Percentiles rank a stretch among this genome's conserved stretches.
phyloP scores from a whole-genome alignment of 108 stramenopile genomes.

The Nitzschia palea region DNA sequence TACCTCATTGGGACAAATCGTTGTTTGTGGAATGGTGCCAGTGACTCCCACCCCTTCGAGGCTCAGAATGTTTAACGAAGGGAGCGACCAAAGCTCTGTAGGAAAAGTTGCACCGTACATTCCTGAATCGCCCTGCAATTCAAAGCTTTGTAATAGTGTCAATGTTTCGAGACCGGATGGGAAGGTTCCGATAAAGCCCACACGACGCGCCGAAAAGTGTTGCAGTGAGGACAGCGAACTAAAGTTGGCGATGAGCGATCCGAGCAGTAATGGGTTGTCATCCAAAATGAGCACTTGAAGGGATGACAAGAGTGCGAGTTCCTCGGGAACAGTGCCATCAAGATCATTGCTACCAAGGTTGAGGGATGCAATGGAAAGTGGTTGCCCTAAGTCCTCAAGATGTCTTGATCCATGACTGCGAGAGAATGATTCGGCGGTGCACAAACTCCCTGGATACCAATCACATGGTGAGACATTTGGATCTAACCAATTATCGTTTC shows the following conservation, averaged over 20 bases:
- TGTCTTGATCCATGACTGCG: neutral
- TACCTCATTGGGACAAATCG: neutral
- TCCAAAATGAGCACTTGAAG: neutral
- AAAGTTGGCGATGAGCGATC: neutral
- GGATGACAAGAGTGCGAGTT: neutral
- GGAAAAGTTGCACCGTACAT: neutral
- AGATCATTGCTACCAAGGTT: neutral
- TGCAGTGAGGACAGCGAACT: neutral
- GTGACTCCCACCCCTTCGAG: neutral
- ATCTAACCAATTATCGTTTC: neutral
- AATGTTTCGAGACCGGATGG: neutral
- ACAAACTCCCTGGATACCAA: slow-evolving; percentile 6
- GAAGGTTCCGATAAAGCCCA: neutral
- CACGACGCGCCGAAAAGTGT: neutral
- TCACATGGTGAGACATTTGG: neutral
- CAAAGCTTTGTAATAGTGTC: neutral
- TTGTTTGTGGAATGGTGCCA: neutral
- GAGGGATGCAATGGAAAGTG: neutral
- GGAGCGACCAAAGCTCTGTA: neutral
- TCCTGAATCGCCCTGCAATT: neutral
- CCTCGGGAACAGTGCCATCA: neutral
- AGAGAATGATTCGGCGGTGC: neutral
- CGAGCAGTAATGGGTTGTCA: neutral
- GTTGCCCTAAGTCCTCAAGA: neutral
- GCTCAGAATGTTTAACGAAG: neutral